Conservation (phyloP, 371 early-diverging fungal species). For the Mortierella sp. region DNA sequence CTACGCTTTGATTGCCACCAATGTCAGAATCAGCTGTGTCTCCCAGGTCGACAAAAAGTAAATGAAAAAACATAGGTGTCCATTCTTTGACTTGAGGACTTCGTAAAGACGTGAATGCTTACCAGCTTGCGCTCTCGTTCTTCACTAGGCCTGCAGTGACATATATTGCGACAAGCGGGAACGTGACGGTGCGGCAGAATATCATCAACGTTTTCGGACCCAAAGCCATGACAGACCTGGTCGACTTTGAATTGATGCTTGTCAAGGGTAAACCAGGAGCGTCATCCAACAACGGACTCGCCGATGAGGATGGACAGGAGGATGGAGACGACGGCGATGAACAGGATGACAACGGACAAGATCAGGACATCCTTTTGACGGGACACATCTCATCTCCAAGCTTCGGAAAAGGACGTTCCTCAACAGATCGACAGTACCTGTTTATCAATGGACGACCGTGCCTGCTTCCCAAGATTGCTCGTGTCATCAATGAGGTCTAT, state of each 20-base stretch:
- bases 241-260: constrained; percentile 64
- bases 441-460: constrained; percentile 94
- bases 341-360: constrained; percentile 8
- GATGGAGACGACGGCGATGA: background rate
- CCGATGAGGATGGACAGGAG: background rate
- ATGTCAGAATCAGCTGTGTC: constrained; percentile 75
- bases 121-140: too few species aligned
- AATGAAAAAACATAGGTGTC: background rate
- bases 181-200: constrained; percentile 73
- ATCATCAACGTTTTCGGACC: constrained; percentile 83
- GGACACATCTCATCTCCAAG: constrained; percentile 79
- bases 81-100: too few species aligned
- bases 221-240: constrained; percentile 68
- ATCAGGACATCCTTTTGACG: constrained; percentile 44
- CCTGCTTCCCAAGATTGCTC: constrained; percentile 77
- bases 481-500: constrained; percentile 87
- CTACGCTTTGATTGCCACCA: constrained; percentile 82
- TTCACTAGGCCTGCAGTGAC: constrained; percentile 34
- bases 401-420: constrained; percentile 78
- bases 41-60: constrained; percentile 80
- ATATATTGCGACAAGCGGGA: constrained; percentile 71
- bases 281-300: background rate
- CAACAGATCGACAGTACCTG: constrained; percentile 87
- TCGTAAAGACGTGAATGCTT: too few species aligned
- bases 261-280: constrained; percentile 16